phyloP scores from a whole-genome alignment of 257 asterid species.

The Ajuga chamaepitys region DNA sequence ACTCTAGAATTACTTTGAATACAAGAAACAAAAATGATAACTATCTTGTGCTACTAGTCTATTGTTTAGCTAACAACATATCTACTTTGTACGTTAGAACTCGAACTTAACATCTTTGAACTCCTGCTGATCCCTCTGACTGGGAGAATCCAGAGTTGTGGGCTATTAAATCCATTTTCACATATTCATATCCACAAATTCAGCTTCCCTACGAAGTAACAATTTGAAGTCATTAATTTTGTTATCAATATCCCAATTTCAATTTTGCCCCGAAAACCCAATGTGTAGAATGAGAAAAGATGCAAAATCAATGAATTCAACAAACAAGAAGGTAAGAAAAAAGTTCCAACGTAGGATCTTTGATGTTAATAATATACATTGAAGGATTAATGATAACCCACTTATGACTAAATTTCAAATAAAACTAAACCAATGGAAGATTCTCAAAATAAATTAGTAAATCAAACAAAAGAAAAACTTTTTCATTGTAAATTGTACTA shows the following conservation, averaged over 20 bases:
- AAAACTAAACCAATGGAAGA: not conserved
- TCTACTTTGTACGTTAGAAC: too few relatives aligned
- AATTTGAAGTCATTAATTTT: constrained; percentile 3
- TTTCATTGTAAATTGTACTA: not conserved
- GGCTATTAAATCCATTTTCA: constrained; percentile 47
- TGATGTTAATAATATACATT: not conserved
- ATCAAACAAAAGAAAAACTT: constrained; percentile 3
- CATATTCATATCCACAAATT: constrained; percentile 40
- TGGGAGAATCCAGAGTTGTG: constrained; percentile 61
- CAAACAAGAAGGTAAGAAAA: not conserved
- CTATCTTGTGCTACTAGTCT: too few relatives aligned
- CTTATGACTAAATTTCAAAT: constrained; percentile 1
- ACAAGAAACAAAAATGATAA: too few relatives aligned
- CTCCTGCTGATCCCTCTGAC: constrained; percentile 82
- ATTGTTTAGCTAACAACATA: too few relatives aligned
- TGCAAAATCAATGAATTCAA: not conserved
- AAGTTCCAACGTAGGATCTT: not conserved
- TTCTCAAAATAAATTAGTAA: not conserved
- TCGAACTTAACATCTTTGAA: too few relatives aligned
- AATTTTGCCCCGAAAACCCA: not conserved
- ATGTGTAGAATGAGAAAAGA: not conserved
- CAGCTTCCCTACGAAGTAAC: constrained; percentile 34
- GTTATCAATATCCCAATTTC: not conserved
- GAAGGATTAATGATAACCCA: not conserved
- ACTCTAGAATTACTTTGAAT: too few relatives aligned